Evolutionary conservation across 805 yeast genomes (phyloP), one percentile per base, ranked within the genome.

Genomic region (Wickerhamia fluorescens): DNA sequence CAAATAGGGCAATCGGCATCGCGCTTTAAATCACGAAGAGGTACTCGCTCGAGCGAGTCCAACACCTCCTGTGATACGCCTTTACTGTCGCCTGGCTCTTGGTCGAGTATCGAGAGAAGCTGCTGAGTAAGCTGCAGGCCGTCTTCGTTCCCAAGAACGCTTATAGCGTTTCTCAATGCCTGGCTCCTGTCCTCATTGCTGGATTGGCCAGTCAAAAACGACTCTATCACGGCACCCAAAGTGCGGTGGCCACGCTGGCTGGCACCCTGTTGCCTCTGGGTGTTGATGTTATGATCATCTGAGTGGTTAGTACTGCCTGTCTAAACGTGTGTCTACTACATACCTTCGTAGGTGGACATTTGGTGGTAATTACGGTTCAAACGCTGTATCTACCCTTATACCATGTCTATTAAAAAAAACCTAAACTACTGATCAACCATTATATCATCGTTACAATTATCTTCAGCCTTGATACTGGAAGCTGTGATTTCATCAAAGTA

Each of bases 1-100:
- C 97, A 88, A 22, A 88, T 88, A 1, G 96, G 79, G 51, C 96
- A 88, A 11, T 76, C 68, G 30, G 82, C 85, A 20, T 65, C 71
- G 7, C 61, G 58, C 33, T 56, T 61, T 10, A 61, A 28, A 10
- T 40, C 36, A 3, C 37, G 34, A 6, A 59, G 35, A 5, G 45
- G 38, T 0, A 88, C 75, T 34, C 97, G 56, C 16, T 86, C 95
- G 29, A 88, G 62, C 0, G 80, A 61, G 46, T 87, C 96, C 5
- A 89, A 56, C 44, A 73, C 85, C 24, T 68, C 69, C 37, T 81
- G 82, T 7, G 75, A 59, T 4, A 85, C 82, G 0, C 92, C 89
- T 30, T 55, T 54, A 14, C 33, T 12, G 16, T 25, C 25, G 11
- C 35, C 11, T 6, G 38, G 37, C 2, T 47, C 35, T 7, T 42